Percentiles rank a stretch among this genome's conserved stretches.
Evolutionary conservation across 2,329 filamentous ascomycete genomes (phyloP).

Genomic region (Talaromyces marneffei): DNA sequence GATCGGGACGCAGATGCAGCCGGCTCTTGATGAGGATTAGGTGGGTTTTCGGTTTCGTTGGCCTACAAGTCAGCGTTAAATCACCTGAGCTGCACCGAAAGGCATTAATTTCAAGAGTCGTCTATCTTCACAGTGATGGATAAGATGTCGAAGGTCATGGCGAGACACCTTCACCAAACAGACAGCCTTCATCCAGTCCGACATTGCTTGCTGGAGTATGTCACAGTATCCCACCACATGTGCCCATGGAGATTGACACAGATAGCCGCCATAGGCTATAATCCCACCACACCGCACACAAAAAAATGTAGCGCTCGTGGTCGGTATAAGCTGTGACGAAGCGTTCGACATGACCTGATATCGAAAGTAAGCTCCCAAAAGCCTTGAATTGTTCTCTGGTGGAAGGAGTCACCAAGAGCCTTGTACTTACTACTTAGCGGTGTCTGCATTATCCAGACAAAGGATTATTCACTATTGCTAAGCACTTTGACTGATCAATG

Average conservation of each 20-base stretch:
- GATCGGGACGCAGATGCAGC: constrained; percentile 67
- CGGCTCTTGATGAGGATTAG: constrained; percentile 35
- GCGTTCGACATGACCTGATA: no score
- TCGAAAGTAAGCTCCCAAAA: no score
- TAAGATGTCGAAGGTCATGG: neutral
- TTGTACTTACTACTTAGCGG: neutral
- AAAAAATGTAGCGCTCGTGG: no score
- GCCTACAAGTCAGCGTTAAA: neutral
- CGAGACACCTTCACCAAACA: neutral
- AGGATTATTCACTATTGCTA: neutral
- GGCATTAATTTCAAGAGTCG: neutral
- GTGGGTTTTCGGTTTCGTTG: neutral
- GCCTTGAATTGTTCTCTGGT: no score
- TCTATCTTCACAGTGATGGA: neutral
- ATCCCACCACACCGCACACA: neutral
- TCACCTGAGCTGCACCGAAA: neutral
- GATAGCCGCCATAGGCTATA: no score
- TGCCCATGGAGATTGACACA: no score
- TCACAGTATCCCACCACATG: no score
- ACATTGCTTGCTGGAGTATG: no score
- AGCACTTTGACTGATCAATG: neutral
- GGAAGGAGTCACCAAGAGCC: neutral
- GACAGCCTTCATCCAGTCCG: neutral
- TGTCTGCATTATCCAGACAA: neutral
- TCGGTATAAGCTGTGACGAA: no score